These are phyloP conservation scores for Pyrrhoderma lamaoense DNA, from an alignment of 1,284 basidiomycete genomes.

Conservation along the genomic window DNA sequence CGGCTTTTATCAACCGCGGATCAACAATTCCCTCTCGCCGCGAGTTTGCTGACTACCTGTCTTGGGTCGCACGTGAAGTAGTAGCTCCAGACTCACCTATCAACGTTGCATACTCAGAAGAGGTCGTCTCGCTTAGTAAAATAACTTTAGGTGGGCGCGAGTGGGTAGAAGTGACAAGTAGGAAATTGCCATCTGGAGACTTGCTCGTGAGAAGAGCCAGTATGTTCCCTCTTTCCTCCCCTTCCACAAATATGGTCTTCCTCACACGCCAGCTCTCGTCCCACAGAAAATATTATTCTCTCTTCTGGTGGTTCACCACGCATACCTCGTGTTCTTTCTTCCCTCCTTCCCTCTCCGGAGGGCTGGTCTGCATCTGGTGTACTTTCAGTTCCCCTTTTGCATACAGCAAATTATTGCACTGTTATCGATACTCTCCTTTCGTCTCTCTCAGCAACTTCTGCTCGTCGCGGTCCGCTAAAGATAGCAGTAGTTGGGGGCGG, in stretches of 20 bases:
- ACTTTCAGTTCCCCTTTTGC: slow-evolving; percentile 30
- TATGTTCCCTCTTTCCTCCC: slow-evolving; percentile 24
- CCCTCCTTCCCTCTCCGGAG: slow-evolving; percentile 22
- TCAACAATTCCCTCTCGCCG: slow-evolving; percentile 31
- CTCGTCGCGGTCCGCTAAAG: slow-evolving; percentile 27
- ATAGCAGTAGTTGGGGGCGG: slow-evolving; percentile 50
- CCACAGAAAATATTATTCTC: slow-evolving; percentile 39
- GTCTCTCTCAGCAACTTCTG: slow-evolving; percentile 15
- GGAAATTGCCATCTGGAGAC: slow-evolving; percentile 31
- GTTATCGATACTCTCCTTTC: slow-evolving; percentile 34
- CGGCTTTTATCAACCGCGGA: slow-evolving; percentile 36
- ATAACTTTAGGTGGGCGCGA: slow-evolving; percentile 24
- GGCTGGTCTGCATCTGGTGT: background rate
- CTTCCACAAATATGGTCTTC: slow-evolving; percentile 5
- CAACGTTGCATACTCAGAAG: slow-evolving; percentile 40
- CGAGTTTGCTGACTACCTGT: slow-evolving; percentile 52
- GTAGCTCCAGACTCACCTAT: slow-evolving; percentile 32
- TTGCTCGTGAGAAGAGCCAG: slow-evolving; percentile 32
- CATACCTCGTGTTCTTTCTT: slow-evolving; percentile 35
- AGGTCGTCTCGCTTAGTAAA: slow-evolving; percentile 34
- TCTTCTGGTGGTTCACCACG: slow-evolving; percentile 44
- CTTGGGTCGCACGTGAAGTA: slow-evolving; percentile 45
- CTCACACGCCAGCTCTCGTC: slow-evolving; percentile 6
- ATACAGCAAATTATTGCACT: slow-evolving; percentile 39
- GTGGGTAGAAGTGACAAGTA: slow-evolving; percentile 34